Evolutionary conservation across 1,284 basidiomycete genomes (phyloP).

Genomic region (Cronartium ribicola): DNA sequence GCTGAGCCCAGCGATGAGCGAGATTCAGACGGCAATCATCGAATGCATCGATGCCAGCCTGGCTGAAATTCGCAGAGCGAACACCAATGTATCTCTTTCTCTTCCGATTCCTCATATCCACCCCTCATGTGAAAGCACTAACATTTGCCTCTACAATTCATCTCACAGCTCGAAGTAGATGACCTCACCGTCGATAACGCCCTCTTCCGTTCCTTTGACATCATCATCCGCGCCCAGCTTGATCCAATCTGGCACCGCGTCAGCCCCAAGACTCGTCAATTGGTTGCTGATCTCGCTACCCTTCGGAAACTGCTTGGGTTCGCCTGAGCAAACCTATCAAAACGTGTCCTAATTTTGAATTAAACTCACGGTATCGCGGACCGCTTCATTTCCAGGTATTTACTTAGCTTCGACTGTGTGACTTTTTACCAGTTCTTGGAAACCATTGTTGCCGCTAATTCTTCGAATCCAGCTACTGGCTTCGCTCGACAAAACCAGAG

Average conservation of each 20-base stretch:
- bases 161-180: conserved; percentile 77
- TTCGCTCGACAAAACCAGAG: conserved; percentile 61
- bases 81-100: conserved; percentile 62
- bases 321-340: not conserved
- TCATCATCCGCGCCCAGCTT: conserved; percentile 78
- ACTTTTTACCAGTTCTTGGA: conserved; percentile 90
- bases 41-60: conserved; percentile 92
- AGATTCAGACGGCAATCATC: conserved; percentile 86
- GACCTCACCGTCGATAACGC: conserved; percentile 89
- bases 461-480: conserved; percentile 47
- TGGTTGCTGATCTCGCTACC: conserved; percentile 81
- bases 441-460: conserved; percentile 74
- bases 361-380: conserved; percentile 7
- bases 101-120: not conserved
- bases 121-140: not conserved
- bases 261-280: conserved; percentile 81
- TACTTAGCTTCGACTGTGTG: conserved; percentile 84
- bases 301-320: conserved; percentile 69
- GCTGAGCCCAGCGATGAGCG: conserved; percentile 77
- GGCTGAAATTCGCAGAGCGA: conserved; percentile 81
- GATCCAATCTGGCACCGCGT: conserved; percentile 97
- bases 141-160: not conserved
- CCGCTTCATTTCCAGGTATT: conserved; percentile 59
- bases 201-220: conserved; percentile 90
- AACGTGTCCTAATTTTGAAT: not conserved